Base-by-base conservation (phyloP, 139 green algal genomes). In the Asterochloris sp. region DNA sequence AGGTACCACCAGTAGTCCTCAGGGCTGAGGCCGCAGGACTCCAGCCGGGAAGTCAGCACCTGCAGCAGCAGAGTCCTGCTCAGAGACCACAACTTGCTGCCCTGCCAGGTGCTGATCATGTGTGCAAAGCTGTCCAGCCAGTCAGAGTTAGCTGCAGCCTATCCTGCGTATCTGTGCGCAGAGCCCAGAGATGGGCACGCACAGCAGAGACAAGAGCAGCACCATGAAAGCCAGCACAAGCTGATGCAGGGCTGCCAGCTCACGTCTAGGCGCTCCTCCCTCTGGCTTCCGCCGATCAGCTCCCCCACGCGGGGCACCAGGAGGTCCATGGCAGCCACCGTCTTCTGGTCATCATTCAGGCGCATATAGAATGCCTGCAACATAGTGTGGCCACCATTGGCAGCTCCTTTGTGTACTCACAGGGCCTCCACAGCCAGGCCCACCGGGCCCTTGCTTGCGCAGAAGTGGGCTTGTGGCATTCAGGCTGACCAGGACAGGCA, bases 281-380 rank as follows among this genome's bases (percentile, higher is more conserved):
- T 88, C 89, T 98, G 95, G 60, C 86, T 94, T 11, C 95, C 95
- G 60, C 95, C 95, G 54, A 98, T 94, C 21, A 98, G 93, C 90
- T 98, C 95, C 16, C 95, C 95, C 47, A 98, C 95, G 83, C 92
- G 92, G 47, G 96, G 96, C 83, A 99, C 97, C 64, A 99, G 89
- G 79, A 99, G 92, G 85, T 99, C 97, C 94, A 99, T 99, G 73
- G 97, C 97, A 23, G 96, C 96, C 47, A 99, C 97, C 0, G 97
- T 99, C 88, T 96, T 98, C 81, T 89, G 88, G 86, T 99, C 97
- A 26, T 96, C 90, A 85, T 99, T 99, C 62, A 97, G 89, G 73
- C 94, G 92, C 97, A 99, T 99, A 93, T 99, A 99, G 88, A 99
- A 99, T 29, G 97, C 94, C 86, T 81, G 63, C 77, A 74, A 0